Percentiles rank a stretch among this genome's conserved stretches.
phyloP scores from a whole-genome alignment of 73 alveolate species.

The Effrenium voratum region DNA sequence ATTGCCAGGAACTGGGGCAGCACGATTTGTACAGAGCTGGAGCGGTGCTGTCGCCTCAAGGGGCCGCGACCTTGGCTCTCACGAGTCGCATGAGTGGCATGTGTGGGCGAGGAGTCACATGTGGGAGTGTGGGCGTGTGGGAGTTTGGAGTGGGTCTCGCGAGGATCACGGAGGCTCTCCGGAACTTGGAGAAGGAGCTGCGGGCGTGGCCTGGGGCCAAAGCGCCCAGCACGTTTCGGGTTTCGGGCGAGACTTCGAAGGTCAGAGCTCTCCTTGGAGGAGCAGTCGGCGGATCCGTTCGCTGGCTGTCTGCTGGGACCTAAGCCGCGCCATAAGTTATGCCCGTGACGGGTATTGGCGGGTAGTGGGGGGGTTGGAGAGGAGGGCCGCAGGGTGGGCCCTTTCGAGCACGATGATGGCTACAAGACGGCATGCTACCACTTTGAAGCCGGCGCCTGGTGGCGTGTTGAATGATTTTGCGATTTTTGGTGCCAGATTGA shows the following conservation, averaged over 20 bases:
- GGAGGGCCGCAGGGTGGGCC: slow-evolving; percentile 44
- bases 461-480: neutral
- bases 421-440: slow-evolving; percentile 59
- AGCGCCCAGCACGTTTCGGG: neutral
- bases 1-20: slow-evolving; percentile 68
- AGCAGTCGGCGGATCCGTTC: slow-evolving; percentile 66
- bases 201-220: slow-evolving; percentile 28
- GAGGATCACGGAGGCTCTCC: slow-evolving; percentile 77
- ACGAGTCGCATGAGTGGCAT: too few species aligned
- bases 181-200: slow-evolving; percentile 63
- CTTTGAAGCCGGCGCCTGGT: neutral
- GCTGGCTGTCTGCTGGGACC: slow-evolving; percentile 44
- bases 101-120: too few species aligned
- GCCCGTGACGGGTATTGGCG: neutral
- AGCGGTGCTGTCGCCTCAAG: slow-evolving; percentile 61
- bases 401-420: slow-evolving; percentile 82
- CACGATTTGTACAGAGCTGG: slow-evolving; percentile 71
- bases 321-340: neutral
- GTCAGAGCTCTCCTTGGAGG: slow-evolving; percentile 81
- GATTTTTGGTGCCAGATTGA: slow-evolving; percentile 36
- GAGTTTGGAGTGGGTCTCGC: neutral
- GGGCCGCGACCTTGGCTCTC: slow-evolving; percentile 21
- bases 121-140: neutral
- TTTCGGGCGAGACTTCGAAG: neutral
- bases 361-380: neutral